These are phyloP conservation scores for Pseudogymnoascus sp. DNA, from an alignment of 2,329 filamentous ascomycete genomes.

Conservation along the genomic window DNA sequence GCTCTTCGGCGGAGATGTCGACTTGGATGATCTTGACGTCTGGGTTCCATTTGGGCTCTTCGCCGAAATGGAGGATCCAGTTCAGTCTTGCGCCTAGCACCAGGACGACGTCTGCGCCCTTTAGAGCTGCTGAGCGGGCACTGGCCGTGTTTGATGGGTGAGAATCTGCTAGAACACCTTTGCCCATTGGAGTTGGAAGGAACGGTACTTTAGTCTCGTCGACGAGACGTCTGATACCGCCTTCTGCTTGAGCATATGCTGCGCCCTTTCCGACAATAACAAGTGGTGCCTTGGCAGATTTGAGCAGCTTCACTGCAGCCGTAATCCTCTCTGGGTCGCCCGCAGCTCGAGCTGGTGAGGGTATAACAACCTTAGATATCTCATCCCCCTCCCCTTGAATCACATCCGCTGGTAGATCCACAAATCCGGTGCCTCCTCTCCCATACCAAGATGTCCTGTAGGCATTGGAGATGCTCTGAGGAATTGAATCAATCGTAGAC, in stretches of 20 bases:
- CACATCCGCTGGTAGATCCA: constrained; percentile 48
- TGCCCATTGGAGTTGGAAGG: constrained; percentile 51
- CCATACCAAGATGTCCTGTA: constrained; percentile 48
- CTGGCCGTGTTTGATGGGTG: constrained; percentile 45
- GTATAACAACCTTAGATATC: constrained; percentile 22
- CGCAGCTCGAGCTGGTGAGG: constrained; percentile 35
- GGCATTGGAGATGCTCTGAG: constrained; percentile 40
- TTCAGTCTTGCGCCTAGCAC: constrained; percentile 48
- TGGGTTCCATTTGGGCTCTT: constrained; percentile 45
- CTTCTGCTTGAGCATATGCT: constrained; percentile 45
- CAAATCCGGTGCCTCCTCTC: constrained; percentile 43
- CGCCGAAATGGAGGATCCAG: constrained; percentile 51
- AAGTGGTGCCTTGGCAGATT: constrained; percentile 41
- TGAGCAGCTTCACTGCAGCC: constrained; percentile 38
- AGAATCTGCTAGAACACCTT: constrained; percentile 47
- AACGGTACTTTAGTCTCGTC: constrained; percentile 44
- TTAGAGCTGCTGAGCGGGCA: constrained; percentile 45
- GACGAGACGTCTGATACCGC: constrained; percentile 37
- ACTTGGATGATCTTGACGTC: constrained; percentile 46
- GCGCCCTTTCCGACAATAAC: constrained; percentile 49
- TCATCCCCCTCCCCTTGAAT: constrained; percentile 38
- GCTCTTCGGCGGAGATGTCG: constrained; percentile 45
- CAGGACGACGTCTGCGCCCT: constrained; percentile 46
- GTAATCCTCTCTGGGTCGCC: constrained; percentile 37
- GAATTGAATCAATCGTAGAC: constrained; percentile 37